These are phyloP conservation scores for Dendrothele bispora DNA, from an alignment of 768 basidiomycete genomes.

Conservation along the genomic window DNA sequence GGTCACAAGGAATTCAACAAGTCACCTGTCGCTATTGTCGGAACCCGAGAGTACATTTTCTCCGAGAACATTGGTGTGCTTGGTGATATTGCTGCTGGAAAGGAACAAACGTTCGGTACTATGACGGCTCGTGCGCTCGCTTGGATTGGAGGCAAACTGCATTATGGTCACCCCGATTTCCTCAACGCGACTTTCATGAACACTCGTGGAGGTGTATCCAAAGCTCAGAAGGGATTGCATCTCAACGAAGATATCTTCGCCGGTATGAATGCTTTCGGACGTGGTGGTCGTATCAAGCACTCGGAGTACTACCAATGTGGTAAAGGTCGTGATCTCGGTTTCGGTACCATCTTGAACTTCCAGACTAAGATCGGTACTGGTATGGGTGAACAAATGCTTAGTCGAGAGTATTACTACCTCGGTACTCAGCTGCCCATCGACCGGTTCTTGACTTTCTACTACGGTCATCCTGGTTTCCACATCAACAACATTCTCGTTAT, in stretches of 20 bases:
- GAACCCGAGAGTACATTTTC: constrained; percentile 99
- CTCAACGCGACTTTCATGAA: constrained; percentile 97
- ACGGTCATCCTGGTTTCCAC: constrained; percentile 99
- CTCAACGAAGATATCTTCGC: constrained; percentile 99
- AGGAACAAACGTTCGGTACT: constrained; percentile 99
- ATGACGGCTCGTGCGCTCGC: constrained; percentile 93
- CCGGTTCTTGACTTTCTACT: constrained; percentile 99
- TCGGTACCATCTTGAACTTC: constrained; percentile 99
- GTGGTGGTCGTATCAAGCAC: constrained; percentile 98
- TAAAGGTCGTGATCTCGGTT: constrained; percentile 98
- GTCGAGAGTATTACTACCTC: constrained; percentile 98
- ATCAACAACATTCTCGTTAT: constrained; percentile 99
- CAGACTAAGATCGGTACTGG: constrained; percentile 99
- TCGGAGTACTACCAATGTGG: constrained; percentile 99
- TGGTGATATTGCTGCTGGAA: constrained; percentile 98
- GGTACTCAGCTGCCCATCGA: constrained; percentile 98
- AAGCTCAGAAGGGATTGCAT: constrained; percentile 98
- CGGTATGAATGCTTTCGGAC: constrained; percentile 98
- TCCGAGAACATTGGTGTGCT: constrained; percentile 99
- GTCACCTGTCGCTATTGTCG: constrained; percentile 94
- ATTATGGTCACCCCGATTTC: constrained; percentile 99
- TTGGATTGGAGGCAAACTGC: constrained; percentile 97
- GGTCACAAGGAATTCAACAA: constrained; percentile 91
- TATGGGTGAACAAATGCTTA: constrained; percentile 99
- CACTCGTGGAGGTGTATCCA: constrained; percentile 97